Evolutionary conservation across 2,329 filamentous ascomycete species (phyloP).

Genomic region (Fusarium liriodendri): DNA sequence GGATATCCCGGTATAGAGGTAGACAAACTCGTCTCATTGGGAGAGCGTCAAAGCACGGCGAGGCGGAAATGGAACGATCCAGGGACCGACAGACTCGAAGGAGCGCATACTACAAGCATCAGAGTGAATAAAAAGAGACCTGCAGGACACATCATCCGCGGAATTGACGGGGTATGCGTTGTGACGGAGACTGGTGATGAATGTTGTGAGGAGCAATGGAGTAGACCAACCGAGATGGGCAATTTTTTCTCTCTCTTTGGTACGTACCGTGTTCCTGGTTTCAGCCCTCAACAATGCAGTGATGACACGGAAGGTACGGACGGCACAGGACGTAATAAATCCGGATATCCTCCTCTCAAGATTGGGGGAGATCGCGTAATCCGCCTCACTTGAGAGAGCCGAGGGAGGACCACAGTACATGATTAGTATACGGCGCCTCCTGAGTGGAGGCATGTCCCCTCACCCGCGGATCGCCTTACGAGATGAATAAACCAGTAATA

Average conservation of each 20-base stretch:
- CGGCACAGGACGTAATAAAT: not conserved
- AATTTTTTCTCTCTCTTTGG: not conserved
- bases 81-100: not conserved
- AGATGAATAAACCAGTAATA: not conserved
- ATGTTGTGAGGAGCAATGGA: not conserved
- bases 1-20: not conserved
- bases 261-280: not conserved
- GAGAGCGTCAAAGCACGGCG: not conserved
- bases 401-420: constrained; percentile 8
- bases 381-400: constrained; percentile 2
- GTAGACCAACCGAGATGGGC: not conserved
- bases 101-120: not conserved
- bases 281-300: not conserved
- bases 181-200: constrained; percentile 1
- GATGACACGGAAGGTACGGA: not conserved
- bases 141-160: not conserved
- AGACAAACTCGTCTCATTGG: not conserved
- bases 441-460: constrained; percentile 4
- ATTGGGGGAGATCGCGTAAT: constrained; percentile 21
- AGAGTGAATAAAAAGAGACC: not conserved
- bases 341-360: constrained; percentile 7
- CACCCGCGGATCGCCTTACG: not conserved
- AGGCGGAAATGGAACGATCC: not conserved
- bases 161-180: not conserved
- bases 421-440: constrained; percentile 2